Evolutionary conservation across 192 early-diverging fungal species (phyloP), one percentile per base, ranked within the genome.

Genomic region (Anaeromyces robustus): DNA sequence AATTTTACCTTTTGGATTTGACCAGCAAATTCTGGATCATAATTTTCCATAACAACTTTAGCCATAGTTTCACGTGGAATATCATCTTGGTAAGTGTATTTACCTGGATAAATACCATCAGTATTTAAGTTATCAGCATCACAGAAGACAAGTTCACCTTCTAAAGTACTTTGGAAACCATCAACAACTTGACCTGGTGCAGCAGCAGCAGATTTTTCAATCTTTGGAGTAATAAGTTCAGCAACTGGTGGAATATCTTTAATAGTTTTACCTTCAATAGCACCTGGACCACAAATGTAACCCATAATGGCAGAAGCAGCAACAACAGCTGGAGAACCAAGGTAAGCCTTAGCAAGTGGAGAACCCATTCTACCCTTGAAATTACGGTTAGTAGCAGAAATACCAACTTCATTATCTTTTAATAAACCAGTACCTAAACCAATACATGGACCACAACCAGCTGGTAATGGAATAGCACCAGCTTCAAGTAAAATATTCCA

Each of bases 341-440:
- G 90, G 82, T 99, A 99, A 0, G 97, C 96, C 80, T 94, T 89
- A 0, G 97, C 95, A 37, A 84, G 89, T 77, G 95, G 95, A 29
- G 94, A 95, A 77, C 97, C 97, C 97, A 99, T 99, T 22, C 97
- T 91, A 77, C 97, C 97, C 88, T 99, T 99, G 87, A 95, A 99
- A 84, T 99, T 99, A 78, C 97, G 90, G 85, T 99, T 99, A 29
- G 97, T 98, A 26, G 97, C 97, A n/a, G 95, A 96, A 78, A 99
- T 98, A 29, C 97, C 96, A 12, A 98, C 94, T 86, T 98, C 96
- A 34, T 95, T 94, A 83, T 99, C 97, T 86, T 96, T 89, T 59
- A 99, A 89, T 80, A 99, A 86, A 30, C 96, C 97, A 26, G 91
- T 89, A 34, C 97, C 97, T 2, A 98, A 89, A 18, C 91, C 92